Evolutionary conservation across 441 rosid species (phyloP).

Genomic region (Mallotus japonicus): DNA sequence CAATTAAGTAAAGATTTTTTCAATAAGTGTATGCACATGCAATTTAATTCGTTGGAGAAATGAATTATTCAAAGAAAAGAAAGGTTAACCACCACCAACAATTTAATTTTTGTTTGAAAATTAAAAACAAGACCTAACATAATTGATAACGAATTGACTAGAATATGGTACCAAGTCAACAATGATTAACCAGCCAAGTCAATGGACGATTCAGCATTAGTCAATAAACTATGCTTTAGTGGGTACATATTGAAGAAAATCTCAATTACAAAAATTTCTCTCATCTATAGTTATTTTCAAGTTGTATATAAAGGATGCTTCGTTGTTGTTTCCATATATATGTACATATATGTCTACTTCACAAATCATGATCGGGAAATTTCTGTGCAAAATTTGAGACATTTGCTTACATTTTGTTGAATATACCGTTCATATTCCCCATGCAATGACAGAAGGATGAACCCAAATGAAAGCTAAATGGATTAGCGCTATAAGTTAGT

Average conservation of each 20-base stretch:
- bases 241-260: neutral
- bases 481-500: too few species aligned
- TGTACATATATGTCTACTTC: neutral
- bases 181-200: slow-evolving; percentile 11
- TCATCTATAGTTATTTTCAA: neutral
- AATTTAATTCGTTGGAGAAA: neutral
- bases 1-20: too few species aligned
- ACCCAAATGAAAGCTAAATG: too few species aligned
- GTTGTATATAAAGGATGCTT: too few species aligned
- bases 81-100: neutral
- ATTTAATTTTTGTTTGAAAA: neutral
- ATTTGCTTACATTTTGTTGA: too few species aligned
- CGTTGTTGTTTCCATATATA: neutral
- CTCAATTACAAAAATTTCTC: neutral
- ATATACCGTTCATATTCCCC: too few species aligned
- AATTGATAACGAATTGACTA: neutral
- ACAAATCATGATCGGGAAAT: neutral
- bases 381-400: neutral
- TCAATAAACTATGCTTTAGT: neutral
- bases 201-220: neutral
- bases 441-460: too few species aligned
- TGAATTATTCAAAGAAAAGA: neutral
- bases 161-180: neutral
- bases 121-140: neutral
- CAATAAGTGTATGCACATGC: neutral